These are phyloP conservation scores for Ananas comosus DNA, from an alignment of 176 grass and related monocot species.

Conservation along the genomic window DNA sequence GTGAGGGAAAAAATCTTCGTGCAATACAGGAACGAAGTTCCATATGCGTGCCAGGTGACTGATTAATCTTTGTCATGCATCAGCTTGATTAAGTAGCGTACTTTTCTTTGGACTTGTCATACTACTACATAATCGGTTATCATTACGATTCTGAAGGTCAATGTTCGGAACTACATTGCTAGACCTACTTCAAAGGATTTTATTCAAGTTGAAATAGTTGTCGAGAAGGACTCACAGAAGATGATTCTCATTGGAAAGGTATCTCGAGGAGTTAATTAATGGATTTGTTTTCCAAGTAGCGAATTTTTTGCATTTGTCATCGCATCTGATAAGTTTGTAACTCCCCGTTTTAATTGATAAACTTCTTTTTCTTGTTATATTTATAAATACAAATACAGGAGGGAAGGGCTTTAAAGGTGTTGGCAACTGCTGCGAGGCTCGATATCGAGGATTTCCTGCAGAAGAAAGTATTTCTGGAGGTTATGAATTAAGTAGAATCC, in stretches of 20 bases:
- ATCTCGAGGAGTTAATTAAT: conserved; percentile 8
- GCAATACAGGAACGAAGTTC: conserved; percentile 87
- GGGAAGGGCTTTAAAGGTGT: conserved; percentile 80
- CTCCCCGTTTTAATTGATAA: no score
- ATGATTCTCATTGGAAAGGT: conserved; percentile 93
- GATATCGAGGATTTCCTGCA: conserved; percentile 98
- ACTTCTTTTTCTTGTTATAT: neutral
- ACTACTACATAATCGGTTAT: neutral
- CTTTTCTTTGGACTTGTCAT: conserved; percentile 4
- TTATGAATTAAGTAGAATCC: conserved; percentile 1
- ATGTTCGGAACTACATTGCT: conserved; percentile 77
- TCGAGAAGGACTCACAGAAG: conserved; percentile 87
- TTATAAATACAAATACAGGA: conserved; percentile 32
- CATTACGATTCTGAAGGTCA: conserved; percentile 44
- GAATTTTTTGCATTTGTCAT: no score
- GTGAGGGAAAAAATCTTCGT: conserved; percentile 93
- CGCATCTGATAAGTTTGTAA: no score
- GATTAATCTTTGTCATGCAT: conserved; percentile 4
- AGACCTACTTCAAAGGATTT: conserved; percentile 81
- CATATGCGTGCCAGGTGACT: conserved; percentile 81
- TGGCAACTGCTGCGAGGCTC: conserved; percentile 89
- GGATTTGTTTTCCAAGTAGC: no score
- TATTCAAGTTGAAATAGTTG: conserved; percentile 94
- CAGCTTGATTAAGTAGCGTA: neutral
- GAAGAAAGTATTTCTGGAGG: conserved; percentile 98